These are phyloP conservation scores for Leucosporidium yakuticum DNA, from an alignment of 768 basidiomycete genomes.

Conservation along the genomic window DNA sequence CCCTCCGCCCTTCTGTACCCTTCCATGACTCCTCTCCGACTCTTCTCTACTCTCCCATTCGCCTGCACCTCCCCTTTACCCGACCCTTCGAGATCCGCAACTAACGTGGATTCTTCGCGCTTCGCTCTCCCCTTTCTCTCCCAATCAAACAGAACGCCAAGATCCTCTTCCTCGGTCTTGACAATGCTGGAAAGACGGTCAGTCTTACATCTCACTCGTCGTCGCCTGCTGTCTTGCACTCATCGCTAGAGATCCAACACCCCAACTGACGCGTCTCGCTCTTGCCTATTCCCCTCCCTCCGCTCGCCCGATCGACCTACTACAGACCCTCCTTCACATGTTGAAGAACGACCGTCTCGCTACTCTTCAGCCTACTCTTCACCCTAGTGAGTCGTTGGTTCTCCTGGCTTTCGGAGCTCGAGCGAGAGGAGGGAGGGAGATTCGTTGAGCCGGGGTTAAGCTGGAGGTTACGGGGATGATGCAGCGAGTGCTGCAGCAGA, in stretches of 20 bases:
- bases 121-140: neutral
- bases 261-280: neutral
- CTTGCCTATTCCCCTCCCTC: neutral
- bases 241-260: neutral
- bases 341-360: slow-evolving; percentile 98
- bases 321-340: slow-evolving; percentile 92
- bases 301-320: neutral
- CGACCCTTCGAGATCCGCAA: neutral
- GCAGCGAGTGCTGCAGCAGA: too few species aligned
- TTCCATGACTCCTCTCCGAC: neutral
- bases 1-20: neutral
- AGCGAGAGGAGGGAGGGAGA: too few species aligned
- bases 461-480: too few species aligned
- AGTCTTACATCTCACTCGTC: slow-evolving; percentile 42
- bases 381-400: slow-evolving; percentile 68
- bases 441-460: too few species aligned
- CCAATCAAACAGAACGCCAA: slow-evolving; percentile 71
- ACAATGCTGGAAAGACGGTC: slow-evolving; percentile 99
- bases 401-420: neutral
- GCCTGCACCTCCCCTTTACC: too few species aligned
- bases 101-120: neutral
- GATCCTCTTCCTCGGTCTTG: slow-evolving; percentile 96
- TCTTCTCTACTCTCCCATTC: neutral
- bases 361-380: slow-evolving; percentile 93
- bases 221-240: neutral